Evolutionary conservation across 257 asterid species (phyloP), one percentile per base, ranked within the genome.

Genomic region (Penstemon eatonii): DNA sequence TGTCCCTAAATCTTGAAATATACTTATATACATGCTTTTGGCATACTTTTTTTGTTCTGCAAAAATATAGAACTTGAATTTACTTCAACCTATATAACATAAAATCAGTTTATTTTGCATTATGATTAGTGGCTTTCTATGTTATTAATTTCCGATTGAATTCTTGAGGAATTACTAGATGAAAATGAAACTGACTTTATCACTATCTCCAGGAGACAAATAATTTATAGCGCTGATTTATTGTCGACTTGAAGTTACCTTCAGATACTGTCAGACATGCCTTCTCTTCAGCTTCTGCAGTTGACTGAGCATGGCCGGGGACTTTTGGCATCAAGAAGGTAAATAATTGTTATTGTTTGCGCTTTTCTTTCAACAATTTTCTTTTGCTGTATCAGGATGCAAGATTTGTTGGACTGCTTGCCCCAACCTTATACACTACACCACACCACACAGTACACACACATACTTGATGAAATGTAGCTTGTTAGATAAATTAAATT

Each of bases 241-340:
- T 75, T 80, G 70, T 73, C 67, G 56, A 68, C 78, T 68, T 75
- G 70, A 82, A 82, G 71, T 74, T 71, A 70, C 77, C 76, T 68
- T 56, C 63, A 61, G 76, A 68, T 56, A 70, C 77, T 75, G 66
- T 56, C 63, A 61, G 76, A 68, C 56, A 94, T 94, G 99, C 93
- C 95, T 68, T 91, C 99, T 57, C 99, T 91, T 81, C 99, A 94
- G 86, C 96, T 94, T 79, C 83, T 94, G 79, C 95, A 89, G 87
- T 81, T 94, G 82, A 94, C 99, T 59, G 96, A 91, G 74, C 97
- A 79, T 82, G 99, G 99, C 37, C 92, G 96, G 71, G 88, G 93
- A 65, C 85, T 94, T 75, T 65, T 94, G 84, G 83, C 96, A 70
- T 91, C 97, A 13, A 91, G 95, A 83, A 91, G 96, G 99, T 90